These are phyloP conservation scores for Camellia lanceoleosa DNA, from an alignment of 148 eudicot species.

Conservation along the genomic window DNA sequence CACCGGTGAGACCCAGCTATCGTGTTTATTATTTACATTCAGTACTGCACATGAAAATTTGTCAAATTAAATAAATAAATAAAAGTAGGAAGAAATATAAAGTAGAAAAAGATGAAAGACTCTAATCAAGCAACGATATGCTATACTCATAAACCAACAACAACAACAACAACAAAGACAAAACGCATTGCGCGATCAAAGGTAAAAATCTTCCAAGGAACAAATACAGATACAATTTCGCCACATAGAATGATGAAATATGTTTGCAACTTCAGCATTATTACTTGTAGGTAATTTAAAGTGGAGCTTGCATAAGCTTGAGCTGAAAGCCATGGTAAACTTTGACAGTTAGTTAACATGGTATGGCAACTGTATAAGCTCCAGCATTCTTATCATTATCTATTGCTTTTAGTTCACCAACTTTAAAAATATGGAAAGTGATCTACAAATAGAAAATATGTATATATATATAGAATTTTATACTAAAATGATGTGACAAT, in stretches of 20 bases:
- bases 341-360: not conserved
- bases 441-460: no score
- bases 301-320: not conserved
- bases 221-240: not conserved
- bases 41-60: slow-evolving; percentile 27
- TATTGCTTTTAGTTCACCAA: not conserved
- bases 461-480: no score
- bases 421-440: not conserved
- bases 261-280: slow-evolving; percentile 5
- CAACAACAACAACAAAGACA: not conserved
- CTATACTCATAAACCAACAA: not conserved
- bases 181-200: not conserved
- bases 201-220: not conserved
- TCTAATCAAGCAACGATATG: not conserved
- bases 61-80: not conserved
- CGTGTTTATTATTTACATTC: slow-evolving; percentile 33
- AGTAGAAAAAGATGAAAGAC: not conserved
- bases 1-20: slow-evolving; percentile 27
- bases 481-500: no score
- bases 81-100: not conserved
- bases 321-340: not conserved
- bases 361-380: not conserved
- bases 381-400: not conserved
- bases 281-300: not conserved
- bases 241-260: not conserved